phyloP scores from a whole-genome alignment of 2,329 filamentous ascomycete species.

The Neophaeococcomyces aloes region DNA sequence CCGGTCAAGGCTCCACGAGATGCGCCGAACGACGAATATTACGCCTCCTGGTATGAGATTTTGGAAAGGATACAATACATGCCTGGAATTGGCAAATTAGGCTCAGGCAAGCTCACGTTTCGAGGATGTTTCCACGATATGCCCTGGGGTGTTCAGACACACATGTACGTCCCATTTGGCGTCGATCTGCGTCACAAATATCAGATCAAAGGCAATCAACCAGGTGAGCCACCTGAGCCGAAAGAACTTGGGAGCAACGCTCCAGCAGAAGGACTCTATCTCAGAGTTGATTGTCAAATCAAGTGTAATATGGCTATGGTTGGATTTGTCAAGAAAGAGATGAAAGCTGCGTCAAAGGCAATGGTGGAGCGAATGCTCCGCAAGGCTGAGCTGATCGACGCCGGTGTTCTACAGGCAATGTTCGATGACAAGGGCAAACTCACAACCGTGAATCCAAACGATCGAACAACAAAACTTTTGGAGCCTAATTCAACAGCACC shows the following conservation, averaged over 20 bases:
- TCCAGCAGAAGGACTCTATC: constrained; percentile 60
- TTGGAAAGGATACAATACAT: constrained; percentile 68
- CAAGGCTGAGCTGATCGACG: constrained; percentile 38
- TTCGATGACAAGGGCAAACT: constrained; percentile 17
- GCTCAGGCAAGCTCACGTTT: constrained; percentile 58
- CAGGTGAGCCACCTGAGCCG: constrained; percentile 57
- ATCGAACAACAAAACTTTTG: constrained; percentile 13
- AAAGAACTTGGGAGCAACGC: constrained; percentile 56
- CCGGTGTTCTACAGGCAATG: constrained; percentile 20
- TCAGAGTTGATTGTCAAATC: constrained; percentile 76
- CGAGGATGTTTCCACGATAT: constrained; percentile 72
- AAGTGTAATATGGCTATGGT: constrained; percentile 67
- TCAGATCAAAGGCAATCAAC: constrained; percentile 62
- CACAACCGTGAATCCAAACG: constrained; percentile 18
- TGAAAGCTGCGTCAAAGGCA: constrained; percentile 62
- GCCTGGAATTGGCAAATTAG: constrained; percentile 40
- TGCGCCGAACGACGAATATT: constrained; percentile 59
- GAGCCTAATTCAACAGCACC: constrained; percentile 9
- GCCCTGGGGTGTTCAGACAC: constrained; percentile 63
- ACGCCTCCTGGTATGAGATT: constrained; percentile 66
- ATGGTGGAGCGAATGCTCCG: constrained; percentile 55
- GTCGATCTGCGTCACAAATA: constrained; percentile 70
- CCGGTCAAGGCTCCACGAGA: constrained; percentile 56
- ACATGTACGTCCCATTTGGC: constrained; percentile 72
- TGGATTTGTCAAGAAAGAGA: constrained; percentile 68